Base-by-base conservation (phyloP, 2,329 filamentous ascomycete species). In the Elsinoe fawcettii region DNA sequence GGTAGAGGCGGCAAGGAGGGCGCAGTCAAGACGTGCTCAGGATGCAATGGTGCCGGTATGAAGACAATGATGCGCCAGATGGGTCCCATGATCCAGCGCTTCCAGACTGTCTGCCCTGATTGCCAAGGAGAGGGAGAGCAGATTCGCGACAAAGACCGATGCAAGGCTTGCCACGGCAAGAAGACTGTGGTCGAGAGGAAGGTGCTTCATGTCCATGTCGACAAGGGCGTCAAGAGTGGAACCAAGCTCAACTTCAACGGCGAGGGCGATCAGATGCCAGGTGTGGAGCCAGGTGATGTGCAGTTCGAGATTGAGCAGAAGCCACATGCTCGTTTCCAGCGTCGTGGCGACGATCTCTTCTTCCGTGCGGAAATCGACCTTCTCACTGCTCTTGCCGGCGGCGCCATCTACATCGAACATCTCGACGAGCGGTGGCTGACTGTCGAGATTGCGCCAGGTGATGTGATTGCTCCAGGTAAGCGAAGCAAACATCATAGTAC, bases 1-100 rank as follows among this genome's bases (percentile, higher is more conserved):
- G 93, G 93, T 62, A 84, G 90, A 60, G 93, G 93, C 69, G 93
- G 93, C 64, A 99, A 99, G 79, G 92, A 97, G 63, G 93, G 93
- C 63, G 89, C 93, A n/a, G 92, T 97, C 63, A 92, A 91, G 78
- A 88, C 87, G 68, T 99, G 93, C 75, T 70, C 83, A 39, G 88
- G 90, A 69, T 99, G 93, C 73, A 90, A 95, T 67, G 93, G 93
- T 64, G 84, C 87, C 63, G 93, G 93, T 74, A 96, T 96, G 88
- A 97, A 97, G 87, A 96, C 89, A 39, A 97, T 99, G 92, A 96
- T 99, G 93, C 88, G 95, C 71, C 93, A 99, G 77, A 97, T 99
- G 91, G 93, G 93, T 54, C 93, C 93, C 60, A 99, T 99, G 93
- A 97, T 99, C 66, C 95, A 99, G 78, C 89, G 93, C 59, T 99